Percentiles rank a stretch among this genome's conserved stretches.
Conservation (phyloP, 1,284 basidiomycete species). For the Malassezia arunalokei region DNA sequence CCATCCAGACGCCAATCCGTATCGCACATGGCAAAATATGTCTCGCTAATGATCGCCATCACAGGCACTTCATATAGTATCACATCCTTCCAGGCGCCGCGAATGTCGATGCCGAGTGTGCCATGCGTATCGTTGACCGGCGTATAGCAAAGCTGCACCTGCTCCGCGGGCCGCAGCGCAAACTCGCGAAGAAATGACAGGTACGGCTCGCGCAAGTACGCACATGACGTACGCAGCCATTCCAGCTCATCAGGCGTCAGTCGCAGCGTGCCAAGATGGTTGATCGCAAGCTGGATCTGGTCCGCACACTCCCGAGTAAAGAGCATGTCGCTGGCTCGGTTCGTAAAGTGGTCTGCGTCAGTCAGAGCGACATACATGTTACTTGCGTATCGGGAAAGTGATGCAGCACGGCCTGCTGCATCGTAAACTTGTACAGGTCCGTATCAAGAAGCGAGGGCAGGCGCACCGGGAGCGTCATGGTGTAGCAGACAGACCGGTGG, state of each 20-base stretch:
- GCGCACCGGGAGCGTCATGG: not conserved
- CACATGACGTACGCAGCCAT: constrained; percentile 62
- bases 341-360: constrained; percentile 61
- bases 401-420: constrained; percentile 85
- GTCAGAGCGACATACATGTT: constrained; percentile 17
- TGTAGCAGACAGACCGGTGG: not conserved
- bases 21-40: constrained; percentile 59
- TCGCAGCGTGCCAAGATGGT: constrained; percentile 56
- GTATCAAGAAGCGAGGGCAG: constrained; percentile 69
- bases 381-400: constrained; percentile 61
- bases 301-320: constrained; percentile 65
- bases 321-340: constrained; percentile 59
- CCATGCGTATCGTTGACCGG: constrained; percentile 51
- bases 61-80: constrained; percentile 94
- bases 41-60: constrained; percentile 74
- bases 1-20: constrained; percentile 72
- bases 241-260: constrained; percentile 57
- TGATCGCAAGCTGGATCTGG: constrained; percentile 50
- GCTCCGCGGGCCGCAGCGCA: constrained; percentile 62
- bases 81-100: constrained; percentile 72
- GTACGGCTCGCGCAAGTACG: constrained; percentile 64
- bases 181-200: constrained; percentile 62
- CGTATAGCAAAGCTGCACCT: constrained; percentile 60
- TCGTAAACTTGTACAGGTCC: constrained; percentile 94
- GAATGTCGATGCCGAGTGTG: constrained; percentile 60